Base-by-base conservation (phyloP, 306 rosid species). In the Quercus glauca region DNA sequence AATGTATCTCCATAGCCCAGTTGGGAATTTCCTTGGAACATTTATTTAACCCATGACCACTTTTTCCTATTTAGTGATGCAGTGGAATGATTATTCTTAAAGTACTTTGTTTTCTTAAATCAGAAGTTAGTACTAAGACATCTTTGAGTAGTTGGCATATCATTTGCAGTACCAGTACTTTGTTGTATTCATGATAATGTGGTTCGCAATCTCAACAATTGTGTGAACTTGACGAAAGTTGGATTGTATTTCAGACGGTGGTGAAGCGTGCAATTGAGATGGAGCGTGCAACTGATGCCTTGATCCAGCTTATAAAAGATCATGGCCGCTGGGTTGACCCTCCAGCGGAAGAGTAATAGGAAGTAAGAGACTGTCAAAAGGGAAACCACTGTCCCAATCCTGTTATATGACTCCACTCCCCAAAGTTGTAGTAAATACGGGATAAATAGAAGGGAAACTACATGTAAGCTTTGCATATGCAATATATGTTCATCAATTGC, bases 281-380 rank as follows among this genome's bases (percentile, higher is more conserved):
- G 99, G 99, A 90, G 86, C 85, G 86, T 43, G 99, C 99, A 20
- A 95, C 99, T 0, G 84, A 95, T 78, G 98, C 99, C 33, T 85
- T 95, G 88, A 95, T 95, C 65, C 94, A 89, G 82, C 93, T 95
- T 18, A 91, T 95, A 41, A 95, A 95, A 82, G 99, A 93, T 73
- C 87, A 93, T 25, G 98, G 92, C 71, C 97, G 98, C 28, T 95
- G 99, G 99, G 90, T 90, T 23, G 99, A 93, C 41, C 98, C 98
- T 77, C 93, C 98, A 4, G 81, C 81, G 3, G 96, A 89, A 79
- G 98, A 91, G 81, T 87, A 84, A 72, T 80, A 43, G 33, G 76
- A 67, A 60, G 5, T 55, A 72, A 25, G 74, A 73, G 45, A 51
- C 28, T n/a, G 55, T 55, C 71, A 17, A 75, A 75, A 79, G 59